phyloP scores from a whole-genome alignment of 2,329 filamentous ascomycete species.

The Keithomyces neogunnii region DNA sequence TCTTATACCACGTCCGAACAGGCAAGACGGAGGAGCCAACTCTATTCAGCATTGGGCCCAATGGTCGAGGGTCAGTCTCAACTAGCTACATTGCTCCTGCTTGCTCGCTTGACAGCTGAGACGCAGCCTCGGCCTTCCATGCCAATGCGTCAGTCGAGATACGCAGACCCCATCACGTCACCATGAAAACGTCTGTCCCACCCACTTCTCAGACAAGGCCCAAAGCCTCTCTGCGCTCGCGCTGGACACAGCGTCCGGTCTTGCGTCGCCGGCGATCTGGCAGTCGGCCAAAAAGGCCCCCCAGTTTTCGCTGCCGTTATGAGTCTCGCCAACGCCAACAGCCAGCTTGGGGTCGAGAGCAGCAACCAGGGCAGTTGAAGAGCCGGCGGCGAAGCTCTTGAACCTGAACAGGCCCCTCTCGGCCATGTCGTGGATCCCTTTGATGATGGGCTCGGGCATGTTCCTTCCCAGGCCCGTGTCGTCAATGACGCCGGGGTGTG shows the following conservation, averaged over 20 bases:
- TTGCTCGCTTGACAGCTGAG: too few relatives aligned
- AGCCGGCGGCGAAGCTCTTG: conserved; percentile 21
- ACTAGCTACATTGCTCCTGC: too few relatives aligned
- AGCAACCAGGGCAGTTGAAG: conserved; percentile 20
- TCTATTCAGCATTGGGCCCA: too few relatives aligned
- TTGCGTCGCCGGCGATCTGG: conserved; percentile 12
- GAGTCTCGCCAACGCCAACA: conserved; percentile 5
- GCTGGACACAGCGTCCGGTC: conserved; percentile 11
- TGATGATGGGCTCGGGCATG: conserved; percentile 9
- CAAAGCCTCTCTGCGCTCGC: conserved; percentile 25
- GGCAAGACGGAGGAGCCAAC: too few relatives aligned
- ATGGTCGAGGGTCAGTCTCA: too few relatives aligned
- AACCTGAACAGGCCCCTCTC: conserved; percentile 3
- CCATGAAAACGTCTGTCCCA: conserved; percentile 21
- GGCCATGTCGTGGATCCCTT: conserved; percentile 11
- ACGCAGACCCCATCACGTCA: neutral
- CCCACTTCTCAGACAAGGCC: conserved; percentile 24
- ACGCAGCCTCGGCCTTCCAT: too few relatives aligned
- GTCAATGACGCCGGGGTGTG: conserved; percentile 24
- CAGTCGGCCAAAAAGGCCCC: conserved; percentile 21
- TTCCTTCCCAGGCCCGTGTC: conserved; percentile 21
- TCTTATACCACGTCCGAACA: too few relatives aligned
- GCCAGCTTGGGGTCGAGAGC: conserved; percentile 22
- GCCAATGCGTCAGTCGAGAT: too few relatives aligned
- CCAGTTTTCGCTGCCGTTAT: conserved; percentile 15